Base-by-base conservation (phyloP, 257 asterid species). In the Solanum appendiculatum region DNA sequence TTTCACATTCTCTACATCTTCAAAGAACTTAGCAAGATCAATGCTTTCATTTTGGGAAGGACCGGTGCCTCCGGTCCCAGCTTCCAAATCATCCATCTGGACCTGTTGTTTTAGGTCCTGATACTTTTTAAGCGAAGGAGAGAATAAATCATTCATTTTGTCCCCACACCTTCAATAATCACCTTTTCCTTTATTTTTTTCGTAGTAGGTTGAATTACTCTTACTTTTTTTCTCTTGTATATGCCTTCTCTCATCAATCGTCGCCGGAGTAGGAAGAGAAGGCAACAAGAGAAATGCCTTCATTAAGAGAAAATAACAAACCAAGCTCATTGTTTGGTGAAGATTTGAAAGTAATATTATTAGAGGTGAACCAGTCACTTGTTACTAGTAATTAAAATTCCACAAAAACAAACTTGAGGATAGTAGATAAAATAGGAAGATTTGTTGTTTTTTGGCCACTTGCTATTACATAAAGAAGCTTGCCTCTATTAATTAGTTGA, bases 141-240 rank as follows among this genome's bases (percentile, higher is more conserved):
- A 91, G 84, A 91, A 89, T 7, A 91, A 80, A 54, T 91, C 93
- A 87, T 91, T 91, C 93, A 91, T 91, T 86, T 90, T 91, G 18
- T 1, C 14, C 3, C 77, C 12, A 7, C 25, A 27, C 37, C 25
- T 34, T 36, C 5, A 36, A 70, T 73, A 37, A 23, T 39, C 3
- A 11, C 21, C 7, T 68, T 37, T 73, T 5, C 1, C 5, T 36
- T 7, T 37, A 1, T 74, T 21, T 9, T 72, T 72, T 14, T 36
- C 18, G 48, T 5, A 74, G 21, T 39, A 39, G 23, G 6, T 74
- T 74, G 33, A 39, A 74, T 39, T 74, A 39, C 6, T 12, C 6
- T 21, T 21, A 15, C 54, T 16, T 80, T 18, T 25, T 18, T 31
- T 77, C 66, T 73, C 85, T 80, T 86, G 85, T 80, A 60, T 81